Base-by-base conservation (phyloP, 495 filamentous ascomycete genomes). In the Poronia punctata region DNA sequence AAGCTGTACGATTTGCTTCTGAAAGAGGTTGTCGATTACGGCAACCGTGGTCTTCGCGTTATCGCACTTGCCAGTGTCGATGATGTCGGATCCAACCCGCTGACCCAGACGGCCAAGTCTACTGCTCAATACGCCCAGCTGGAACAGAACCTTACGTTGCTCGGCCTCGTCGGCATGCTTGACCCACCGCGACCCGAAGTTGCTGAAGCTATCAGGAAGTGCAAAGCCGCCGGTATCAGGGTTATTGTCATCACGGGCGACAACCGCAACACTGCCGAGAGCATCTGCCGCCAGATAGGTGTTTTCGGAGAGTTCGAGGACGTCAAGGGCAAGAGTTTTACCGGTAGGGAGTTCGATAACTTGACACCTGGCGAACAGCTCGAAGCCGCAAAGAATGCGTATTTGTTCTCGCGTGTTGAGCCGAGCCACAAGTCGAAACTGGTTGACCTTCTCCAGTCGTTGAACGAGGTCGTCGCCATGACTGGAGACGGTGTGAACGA, bases 401-500 rank as follows among this genome's bases (percentile, higher is more conserved):
- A 83, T 27, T 71, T 99, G 8, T 97, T 99, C 72, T 97, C 93
- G n/a, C 80, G 93, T 36, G 94, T 92, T 18, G 93, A 99, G 64
- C 93, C 93, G 26, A 73, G 70, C 19, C 93, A 99, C 72, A 99
- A 99, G 72, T 90, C 84, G 5, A 86, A 84, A 64, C 79, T 99
- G 19, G 90, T 99, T 29, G 93, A 99, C 64, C 80, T 97, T 20
- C 83, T 99, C 41, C 93, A 99, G 63, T 84, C 84, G 18, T 68
- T 84, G 46, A 86, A 87, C 46, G 86, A 97, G 59, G 93, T 99
- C 19, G 93, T 99, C 44, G 93, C 93, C 46, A 99, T 99, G 93
- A 99, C 93, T 44, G 93, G 93, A 51, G 93, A 99, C 60, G 93
- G 93, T 59, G 93, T 99, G 62, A 99, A 99, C 56, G 93, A 99